phyloP scores from a whole-genome alignment of 495 filamentous ascomycete genomes.

The Penicillium argentinense region DNA sequence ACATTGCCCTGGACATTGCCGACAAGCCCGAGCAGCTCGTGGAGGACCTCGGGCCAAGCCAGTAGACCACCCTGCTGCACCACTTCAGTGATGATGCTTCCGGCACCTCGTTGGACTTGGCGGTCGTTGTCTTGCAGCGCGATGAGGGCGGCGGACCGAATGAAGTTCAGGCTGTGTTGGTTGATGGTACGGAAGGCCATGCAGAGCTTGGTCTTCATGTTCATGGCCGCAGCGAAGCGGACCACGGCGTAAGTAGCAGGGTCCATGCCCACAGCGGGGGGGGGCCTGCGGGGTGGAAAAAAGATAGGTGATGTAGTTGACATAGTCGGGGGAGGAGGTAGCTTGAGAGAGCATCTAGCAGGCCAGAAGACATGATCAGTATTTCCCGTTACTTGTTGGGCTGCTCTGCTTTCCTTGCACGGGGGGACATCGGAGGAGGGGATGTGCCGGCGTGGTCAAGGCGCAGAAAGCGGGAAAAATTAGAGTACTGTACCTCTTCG shows the following conservation, averaged over 20 bases:
- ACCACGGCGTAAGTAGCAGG: slow-evolving; percentile 66
- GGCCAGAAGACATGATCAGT: neutral
- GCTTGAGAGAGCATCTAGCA: slow-evolving; percentile 90
- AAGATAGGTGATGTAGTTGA: slow-evolving; percentile 93
- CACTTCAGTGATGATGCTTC: slow-evolving; percentile 94
- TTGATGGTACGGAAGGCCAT: slow-evolving; percentile 69
- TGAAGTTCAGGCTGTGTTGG: slow-evolving; percentile 64
- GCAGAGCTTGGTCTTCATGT: slow-evolving; percentile 91
- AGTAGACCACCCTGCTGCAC: slow-evolving; percentile 80
- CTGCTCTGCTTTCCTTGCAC: neutral
- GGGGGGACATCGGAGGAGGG: slow-evolving; percentile 2
- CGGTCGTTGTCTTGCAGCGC: slow-evolving; percentile 77
- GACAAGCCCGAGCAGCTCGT: slow-evolving; percentile 74
- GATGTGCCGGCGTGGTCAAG: neutral
- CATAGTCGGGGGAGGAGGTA: slow-evolving; percentile 86
- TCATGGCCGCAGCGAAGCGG: slow-evolving; percentile 82
- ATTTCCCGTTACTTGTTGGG: neutral
- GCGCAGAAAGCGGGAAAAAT: slow-evolving; percentile 12
- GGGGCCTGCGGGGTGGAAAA: slow-evolving; percentile 70
- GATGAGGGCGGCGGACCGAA: slow-evolving; percentile 73
- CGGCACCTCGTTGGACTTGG: slow-evolving; percentile 84
- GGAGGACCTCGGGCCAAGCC: slow-evolving; percentile 87
- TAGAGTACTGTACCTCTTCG: slow-evolving; percentile 38
- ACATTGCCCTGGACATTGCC: slow-evolving; percentile 68
- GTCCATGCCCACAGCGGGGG: slow-evolving; percentile 53